Percentiles rank a stretch among this genome's conserved stretches.
Conservation (phyloP, 2,329 filamentous ascomycete genomes). For the Plectosphaerella sp. region DNA sequence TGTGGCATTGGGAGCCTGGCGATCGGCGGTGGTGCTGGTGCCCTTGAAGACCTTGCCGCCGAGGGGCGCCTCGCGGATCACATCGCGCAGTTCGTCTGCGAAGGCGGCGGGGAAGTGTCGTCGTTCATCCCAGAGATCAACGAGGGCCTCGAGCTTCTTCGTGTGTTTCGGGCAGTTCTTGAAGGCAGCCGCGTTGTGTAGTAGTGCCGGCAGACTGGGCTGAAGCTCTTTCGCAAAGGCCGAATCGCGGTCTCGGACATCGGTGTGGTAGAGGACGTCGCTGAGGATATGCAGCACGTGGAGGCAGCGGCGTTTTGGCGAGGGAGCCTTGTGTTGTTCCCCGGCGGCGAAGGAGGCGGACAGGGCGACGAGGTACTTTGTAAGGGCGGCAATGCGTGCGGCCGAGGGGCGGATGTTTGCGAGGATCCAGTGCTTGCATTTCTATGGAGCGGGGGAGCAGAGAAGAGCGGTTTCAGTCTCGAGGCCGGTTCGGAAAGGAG, state of each 20-base stretch:
- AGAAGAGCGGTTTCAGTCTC: conserved; percentile 28
- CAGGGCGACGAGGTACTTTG: conserved; percentile 70
- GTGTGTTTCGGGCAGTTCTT: conserved; percentile 61
- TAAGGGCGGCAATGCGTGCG: conserved; percentile 61
- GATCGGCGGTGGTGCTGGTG: conserved; percentile 8
- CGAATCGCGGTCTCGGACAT: conserved; percentile 43
- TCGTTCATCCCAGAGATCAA: conserved; percentile 68
- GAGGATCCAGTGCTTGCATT: conserved; percentile 83
- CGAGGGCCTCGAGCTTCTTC: conserved; percentile 57
- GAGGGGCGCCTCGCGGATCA: conserved; percentile 38
- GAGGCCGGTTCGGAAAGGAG: conserved; percentile 6
- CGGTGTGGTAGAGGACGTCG: conserved; percentile 70
- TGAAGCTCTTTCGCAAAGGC: conserved; percentile 54
- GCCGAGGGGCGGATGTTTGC: conserved; percentile 65
- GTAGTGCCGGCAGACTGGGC: conserved; percentile 56
- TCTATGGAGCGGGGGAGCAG: conserved; percentile 45
- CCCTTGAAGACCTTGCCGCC: conserved; percentile 4
- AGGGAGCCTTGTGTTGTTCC: conserved; percentile 33
- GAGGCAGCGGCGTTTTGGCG: conserved; percentile 63
- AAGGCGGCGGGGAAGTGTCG: conserved; percentile 54
- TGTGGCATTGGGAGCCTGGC: conserved; percentile 17
- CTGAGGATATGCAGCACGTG: conserved; percentile 75
- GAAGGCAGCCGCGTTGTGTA: conserved; percentile 53
- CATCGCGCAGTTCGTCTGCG: conserved; percentile 54
- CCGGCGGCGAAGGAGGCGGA: conserved; percentile 49